A percentile compares a stretch with the other conserved stretches of the same genome.
Conservation (phyloP, 805 yeast species). For the Saccharomycopsis selenospora region DNA sequence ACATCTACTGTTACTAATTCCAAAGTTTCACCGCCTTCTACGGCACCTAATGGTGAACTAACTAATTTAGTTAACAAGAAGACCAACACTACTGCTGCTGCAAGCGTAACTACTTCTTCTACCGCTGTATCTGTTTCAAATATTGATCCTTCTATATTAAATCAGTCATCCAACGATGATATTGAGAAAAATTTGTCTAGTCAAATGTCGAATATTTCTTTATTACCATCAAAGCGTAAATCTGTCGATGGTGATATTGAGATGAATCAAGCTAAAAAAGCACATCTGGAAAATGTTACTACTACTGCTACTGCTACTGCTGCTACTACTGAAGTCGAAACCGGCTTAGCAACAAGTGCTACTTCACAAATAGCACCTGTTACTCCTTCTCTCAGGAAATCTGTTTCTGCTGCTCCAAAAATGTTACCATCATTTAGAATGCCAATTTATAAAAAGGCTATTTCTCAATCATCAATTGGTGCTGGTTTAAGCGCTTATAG, state of each 20-base stretch:
- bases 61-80: slow-evolving; percentile 7
- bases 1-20: slow-evolving; percentile 5
- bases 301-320: not conserved
- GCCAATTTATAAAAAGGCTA: slow-evolving; percentile 10
- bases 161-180: not conserved
- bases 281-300: not conserved
- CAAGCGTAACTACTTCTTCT: not conserved
- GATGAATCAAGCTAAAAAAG: not conserved
- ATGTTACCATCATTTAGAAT: slow-evolving; percentile 10
- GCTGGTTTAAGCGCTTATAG: slow-evolving; percentile 5
- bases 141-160: not conserved
- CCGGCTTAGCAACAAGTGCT: not conserved
- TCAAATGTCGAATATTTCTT: slow-evolving; percentile 9
- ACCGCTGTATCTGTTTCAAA: slow-evolving; percentile 1
- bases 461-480: not conserved
- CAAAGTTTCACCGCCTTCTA: slow-evolving; percentile 11
- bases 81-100: not conserved
- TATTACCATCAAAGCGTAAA: slow-evolving; percentile 12
- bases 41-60: slow-evolving; percentile 10
- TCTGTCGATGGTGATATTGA: not conserved
- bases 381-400: too few relatives aligned
- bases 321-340: not conserved
- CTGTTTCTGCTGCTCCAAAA: slow-evolving; percentile 2
- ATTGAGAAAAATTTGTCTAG: slow-evolving; percentile 6
- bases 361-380: not conserved